These are phyloP conservation scores for Lentinula detonsa DNA, from an alignment of 768 basidiomycete species.

Conservation along the genomic window DNA sequence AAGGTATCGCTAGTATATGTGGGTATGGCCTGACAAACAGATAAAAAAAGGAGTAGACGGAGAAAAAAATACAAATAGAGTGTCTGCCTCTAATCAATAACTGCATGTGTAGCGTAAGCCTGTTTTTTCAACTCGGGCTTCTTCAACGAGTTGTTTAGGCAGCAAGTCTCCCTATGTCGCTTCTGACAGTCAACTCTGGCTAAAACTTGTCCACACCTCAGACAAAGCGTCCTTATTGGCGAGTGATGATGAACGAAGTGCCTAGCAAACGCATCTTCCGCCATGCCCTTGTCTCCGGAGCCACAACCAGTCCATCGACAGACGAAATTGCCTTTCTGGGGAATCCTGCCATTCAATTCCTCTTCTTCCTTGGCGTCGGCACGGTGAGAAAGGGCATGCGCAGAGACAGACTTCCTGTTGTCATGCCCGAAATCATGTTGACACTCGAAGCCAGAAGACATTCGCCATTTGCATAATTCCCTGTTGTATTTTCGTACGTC, in stretches of 20 bases:
- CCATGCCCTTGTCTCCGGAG: background rate
- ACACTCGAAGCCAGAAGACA: background rate
- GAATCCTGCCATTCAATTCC: background rate
- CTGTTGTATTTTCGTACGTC: background rate
- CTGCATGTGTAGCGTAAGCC: background rate
- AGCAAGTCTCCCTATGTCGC: background rate
- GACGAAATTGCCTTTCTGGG: background rate
- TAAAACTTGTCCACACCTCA: background rate
- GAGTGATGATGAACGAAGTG: background rate
- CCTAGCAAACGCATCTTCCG: background rate
- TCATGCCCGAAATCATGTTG: background rate
- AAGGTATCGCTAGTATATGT: too few relatives aligned
- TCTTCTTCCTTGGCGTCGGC: background rate
- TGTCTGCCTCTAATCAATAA: background rate
- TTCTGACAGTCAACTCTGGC: background rate
- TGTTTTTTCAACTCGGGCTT: background rate
- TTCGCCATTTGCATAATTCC: background rate
- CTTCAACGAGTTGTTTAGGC: background rate
- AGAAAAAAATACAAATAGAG: too few relatives aligned
- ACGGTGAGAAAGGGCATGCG: background rate
- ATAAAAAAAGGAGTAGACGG: too few relatives aligned
- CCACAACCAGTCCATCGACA: background rate
- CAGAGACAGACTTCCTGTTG: background rate
- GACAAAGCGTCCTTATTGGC: background rate
- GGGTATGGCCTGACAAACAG: too few relatives aligned